phyloP scores from a whole-genome alignment of 2,329 filamentous ascomycete genomes.

The Penicillium sp. region DNA sequence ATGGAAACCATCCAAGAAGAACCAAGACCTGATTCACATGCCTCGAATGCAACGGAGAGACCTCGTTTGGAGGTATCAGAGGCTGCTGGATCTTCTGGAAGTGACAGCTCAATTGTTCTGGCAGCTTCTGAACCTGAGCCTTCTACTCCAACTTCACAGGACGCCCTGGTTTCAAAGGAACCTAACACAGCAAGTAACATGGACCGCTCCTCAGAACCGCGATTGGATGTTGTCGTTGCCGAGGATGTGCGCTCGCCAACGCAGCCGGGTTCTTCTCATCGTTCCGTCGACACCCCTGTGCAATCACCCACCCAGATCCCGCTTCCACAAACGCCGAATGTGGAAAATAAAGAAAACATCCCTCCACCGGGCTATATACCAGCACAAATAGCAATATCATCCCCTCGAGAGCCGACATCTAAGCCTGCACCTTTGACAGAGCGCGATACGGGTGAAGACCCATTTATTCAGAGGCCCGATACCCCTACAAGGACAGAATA shows the following conservation, averaged over 20 bases:
- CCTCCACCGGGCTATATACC: constrained; percentile 9
- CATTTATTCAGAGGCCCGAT: constrained; percentile 4
- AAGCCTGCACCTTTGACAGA: constrained; percentile 11
- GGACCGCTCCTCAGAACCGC: not conserved
- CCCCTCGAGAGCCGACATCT: constrained; percentile 1
- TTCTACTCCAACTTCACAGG: not conserved
- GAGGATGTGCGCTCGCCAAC: constrained; percentile 16
- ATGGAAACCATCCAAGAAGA: constrained; percentile 26
- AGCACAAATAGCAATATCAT: not conserved
- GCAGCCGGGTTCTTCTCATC: constrained; percentile 7
- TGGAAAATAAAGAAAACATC: constrained; percentile 20
- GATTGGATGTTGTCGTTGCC: constrained; percentile 1
- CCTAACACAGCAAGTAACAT: not conserved
- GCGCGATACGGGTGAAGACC: constrained; percentile 6
- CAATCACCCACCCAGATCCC: constrained; percentile 6
- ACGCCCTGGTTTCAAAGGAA: too few species aligned
- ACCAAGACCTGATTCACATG: not conserved
- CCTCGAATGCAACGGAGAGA: not conserved
- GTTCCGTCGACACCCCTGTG: not conserved
- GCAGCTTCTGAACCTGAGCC: constrained; percentile 3
- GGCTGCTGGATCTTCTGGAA: too few species aligned
- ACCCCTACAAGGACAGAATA: not conserved
- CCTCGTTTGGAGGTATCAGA: not conserved
- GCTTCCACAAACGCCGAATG: constrained; percentile 4
- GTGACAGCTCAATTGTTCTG: too few species aligned